Base-by-base conservation (phyloP, 495 filamentous ascomycete species). In the Neurospora sp. region DNA sequence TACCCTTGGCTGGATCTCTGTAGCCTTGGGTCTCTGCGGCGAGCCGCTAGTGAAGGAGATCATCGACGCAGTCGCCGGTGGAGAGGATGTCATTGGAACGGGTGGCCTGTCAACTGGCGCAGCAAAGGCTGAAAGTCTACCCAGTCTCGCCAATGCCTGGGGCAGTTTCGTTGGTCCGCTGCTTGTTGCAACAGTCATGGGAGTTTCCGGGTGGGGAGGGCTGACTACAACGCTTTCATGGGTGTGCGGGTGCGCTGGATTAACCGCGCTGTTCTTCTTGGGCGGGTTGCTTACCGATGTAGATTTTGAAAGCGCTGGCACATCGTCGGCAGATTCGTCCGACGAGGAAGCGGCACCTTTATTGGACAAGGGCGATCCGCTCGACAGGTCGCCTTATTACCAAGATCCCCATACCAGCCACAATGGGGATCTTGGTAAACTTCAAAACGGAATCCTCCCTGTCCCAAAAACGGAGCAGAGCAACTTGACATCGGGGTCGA, bases 271-370 rank as follows among this genome's bases (percentile, higher is more conserved):
- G 5, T 54, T 81, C 1, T 81, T 77, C 62, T 27, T 81, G 18
- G 77, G 77, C 39, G 79, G 79, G 54, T 80, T 76, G 79, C 76
- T 80, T 38, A 73, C 75, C 11, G 75, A 59, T 37, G 71, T 72
- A 1, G 39, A 41, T 12, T n/a, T 69, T 2, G 48, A 72, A 0
- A 11, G 54, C 27, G 31, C 39, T 39, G 44, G n/a, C 23, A 39
- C 44, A n/a, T 66, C 27, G 46, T 41, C 5, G 6, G 72, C 39
- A n/a, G 18, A 54, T 2, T 27, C 38, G 37, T 54, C 35, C 8
- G 78, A 78, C 35, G 79, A 79, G 59, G 79, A 81, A 39, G 74
- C 79, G 7, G 78, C 75, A 8, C 77, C 78, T 38, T 71, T 80
- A 16, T 42, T 80, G 38, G 74, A 71, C 38, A 72, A 39, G 14